These are phyloP conservation scores for Thermochaetoides thermophila DNA, from an alignment of 495 filamentous ascomycete species.

Conservation along the genomic window DNA sequence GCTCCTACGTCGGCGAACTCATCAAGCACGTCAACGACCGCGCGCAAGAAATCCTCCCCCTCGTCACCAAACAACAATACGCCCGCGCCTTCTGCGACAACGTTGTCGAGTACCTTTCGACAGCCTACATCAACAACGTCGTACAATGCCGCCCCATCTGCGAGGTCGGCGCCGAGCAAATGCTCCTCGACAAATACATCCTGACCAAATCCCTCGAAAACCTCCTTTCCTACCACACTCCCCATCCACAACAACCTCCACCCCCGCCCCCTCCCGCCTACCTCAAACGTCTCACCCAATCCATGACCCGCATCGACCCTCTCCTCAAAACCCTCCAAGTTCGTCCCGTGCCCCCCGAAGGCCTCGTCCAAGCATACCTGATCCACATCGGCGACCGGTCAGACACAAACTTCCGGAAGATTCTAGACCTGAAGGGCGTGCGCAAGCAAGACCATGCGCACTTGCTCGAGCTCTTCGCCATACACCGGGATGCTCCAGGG, in stretches of 20 bases:
- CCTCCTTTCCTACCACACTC: constrained; percentile 43
- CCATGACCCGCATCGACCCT: constrained; percentile 75
- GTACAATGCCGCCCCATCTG: constrained; percentile 81
- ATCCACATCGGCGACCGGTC: constrained; percentile 83
- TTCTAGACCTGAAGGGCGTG: constrained; percentile 86
- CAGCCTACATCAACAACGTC: constrained; percentile 64
- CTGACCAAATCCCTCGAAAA: constrained; percentile 69
- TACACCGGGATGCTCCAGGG: constrained; percentile 58
- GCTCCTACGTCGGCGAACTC: constrained; percentile 75
- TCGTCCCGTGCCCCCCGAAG: constrained; percentile 77
- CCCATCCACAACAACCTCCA: constrained; percentile 21
- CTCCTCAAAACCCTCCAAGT: constrained; percentile 96
- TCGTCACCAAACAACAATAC: constrained; percentile 87
- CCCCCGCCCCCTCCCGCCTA: constrained; percentile 45
- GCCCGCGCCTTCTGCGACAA: constrained; percentile 90
- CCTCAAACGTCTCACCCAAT: constrained; percentile 73
- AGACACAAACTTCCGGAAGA: constrained; percentile 90
- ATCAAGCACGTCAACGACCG: constrained; percentile 54
- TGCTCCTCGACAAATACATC: constrained; percentile 88
- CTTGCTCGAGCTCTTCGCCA: constrained; percentile 77
- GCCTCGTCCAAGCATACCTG: constrained; percentile 90
- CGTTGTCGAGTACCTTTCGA: constrained; percentile 70
- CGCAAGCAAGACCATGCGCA: constrained; percentile 66
- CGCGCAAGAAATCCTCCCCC: constrained; percentile 53
- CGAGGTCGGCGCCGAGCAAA: constrained; percentile 95